Evolutionary conservation across 2,329 filamentous ascomycete species (phyloP).

Genomic region (Penicillium nordicum): DNA sequence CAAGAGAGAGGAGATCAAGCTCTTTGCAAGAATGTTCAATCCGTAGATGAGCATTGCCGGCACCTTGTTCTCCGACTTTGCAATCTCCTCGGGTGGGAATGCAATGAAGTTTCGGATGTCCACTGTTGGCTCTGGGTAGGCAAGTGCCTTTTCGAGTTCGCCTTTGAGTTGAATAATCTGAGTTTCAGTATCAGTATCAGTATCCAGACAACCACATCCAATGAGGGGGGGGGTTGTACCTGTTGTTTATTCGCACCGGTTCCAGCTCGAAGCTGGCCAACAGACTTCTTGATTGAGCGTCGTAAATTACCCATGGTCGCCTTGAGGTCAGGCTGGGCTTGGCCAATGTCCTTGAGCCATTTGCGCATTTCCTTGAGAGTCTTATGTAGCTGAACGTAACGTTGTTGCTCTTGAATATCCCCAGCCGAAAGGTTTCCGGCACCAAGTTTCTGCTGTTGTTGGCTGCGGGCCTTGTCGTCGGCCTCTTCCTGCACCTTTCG

Average conservation of each 20-base stretch:
- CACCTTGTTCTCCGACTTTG: constrained; percentile 48
- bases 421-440: constrained; percentile 30
- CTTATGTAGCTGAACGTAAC: constrained; percentile 60
- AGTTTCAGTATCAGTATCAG: constrained; percentile 8
- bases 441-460: constrained; percentile 31
- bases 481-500: constrained; percentile 31
- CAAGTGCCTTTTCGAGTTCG: constrained; percentile 54
- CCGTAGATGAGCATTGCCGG: constrained; percentile 70
- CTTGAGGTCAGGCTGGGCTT: constrained; percentile 58
- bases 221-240: constrained; percentile 34
- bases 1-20: constrained; percentile 66
- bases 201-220: background rate
- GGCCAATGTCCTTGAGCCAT: constrained; percentile 53
- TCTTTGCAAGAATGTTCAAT: constrained; percentile 72
- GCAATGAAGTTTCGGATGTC: constrained; percentile 56
- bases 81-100: constrained; percentile 39
- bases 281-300: constrained; percentile 65
- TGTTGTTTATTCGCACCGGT: constrained; percentile 60
- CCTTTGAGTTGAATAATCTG: constrained; percentile 46
- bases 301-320: constrained; percentile 67
- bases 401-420: constrained; percentile 44
- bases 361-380: constrained; percentile 61
- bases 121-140: constrained; percentile 52
- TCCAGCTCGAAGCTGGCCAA: constrained; percentile 66
- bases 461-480: constrained; percentile 28